These are phyloP conservation scores for Alnus rubra DNA, from an alignment of 306 rosid species.

Conservation along the genomic window DNA sequence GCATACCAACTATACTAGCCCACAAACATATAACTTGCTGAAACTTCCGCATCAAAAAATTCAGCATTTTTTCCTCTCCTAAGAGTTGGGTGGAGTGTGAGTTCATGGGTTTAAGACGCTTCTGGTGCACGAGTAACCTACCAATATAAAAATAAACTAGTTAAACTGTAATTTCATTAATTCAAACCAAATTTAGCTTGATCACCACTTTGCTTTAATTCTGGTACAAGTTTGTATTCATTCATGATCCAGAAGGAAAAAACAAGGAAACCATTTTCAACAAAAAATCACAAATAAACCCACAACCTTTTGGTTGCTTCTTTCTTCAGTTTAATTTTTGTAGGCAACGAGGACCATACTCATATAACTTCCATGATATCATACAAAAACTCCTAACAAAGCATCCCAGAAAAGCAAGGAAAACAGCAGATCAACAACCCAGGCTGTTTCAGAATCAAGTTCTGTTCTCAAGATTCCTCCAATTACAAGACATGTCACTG, in stretches of 20 bases:
- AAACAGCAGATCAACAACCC: neutral
- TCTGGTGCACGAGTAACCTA: no score
- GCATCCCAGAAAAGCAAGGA: neutral
- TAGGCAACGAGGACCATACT: neutral
- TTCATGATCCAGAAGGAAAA: no score
- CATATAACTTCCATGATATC: neutral
- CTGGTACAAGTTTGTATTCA: no score
- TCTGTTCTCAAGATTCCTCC: neutral
- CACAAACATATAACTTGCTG: neutral
- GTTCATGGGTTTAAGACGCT: no score
- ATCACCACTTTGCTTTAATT: no score
- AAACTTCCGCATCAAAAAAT: neutral
- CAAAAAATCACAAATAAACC: no score
- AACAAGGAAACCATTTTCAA: no score
- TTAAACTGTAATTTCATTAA: no score
- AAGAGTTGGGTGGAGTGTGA: no score
- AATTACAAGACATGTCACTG: neutral
- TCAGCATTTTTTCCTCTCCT: no score
- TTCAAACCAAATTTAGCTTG: no score
- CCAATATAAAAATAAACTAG: no score
- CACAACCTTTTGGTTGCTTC: neutral
- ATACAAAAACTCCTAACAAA: neutral
- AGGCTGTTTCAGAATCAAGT: neutral
- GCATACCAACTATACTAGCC: neutral
- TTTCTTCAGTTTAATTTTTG: neutral